Evolutionary conservation across 371 early-diverging fungal genomes (phyloP).

Genomic region (Apophysomyces trapeziformis): DNA sequence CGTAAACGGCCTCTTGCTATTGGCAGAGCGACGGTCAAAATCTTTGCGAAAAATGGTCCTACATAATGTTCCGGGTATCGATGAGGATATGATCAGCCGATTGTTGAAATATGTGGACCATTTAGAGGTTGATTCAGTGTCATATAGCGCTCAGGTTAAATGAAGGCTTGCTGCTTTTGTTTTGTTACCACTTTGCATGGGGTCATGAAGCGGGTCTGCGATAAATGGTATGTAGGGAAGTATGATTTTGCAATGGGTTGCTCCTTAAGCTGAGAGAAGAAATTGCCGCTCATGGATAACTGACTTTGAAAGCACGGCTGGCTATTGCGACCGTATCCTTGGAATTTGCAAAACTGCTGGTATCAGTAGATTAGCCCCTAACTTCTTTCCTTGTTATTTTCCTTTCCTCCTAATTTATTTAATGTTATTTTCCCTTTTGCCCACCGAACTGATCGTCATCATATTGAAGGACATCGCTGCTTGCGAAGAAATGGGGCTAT

Average conservation of each 20-base stretch:
- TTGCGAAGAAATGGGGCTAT: background rate
- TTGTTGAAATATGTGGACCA: background rate
- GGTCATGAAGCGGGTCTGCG: too few species aligned
- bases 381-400: too few species aligned
- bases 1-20: background rate
- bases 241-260: too few species aligned
- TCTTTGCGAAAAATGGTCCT: background rate
- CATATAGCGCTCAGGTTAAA: background rate
- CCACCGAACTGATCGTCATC: background rate
- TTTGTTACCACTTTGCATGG: background rate
- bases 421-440: background rate
- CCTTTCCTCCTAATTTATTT: background rate
- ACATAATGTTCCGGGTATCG: background rate
- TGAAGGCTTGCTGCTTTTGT: background rate
- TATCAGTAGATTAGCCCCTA: too few species aligned
- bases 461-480: background rate
- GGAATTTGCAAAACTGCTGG: too few species aligned
- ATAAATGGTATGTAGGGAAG: too few species aligned
- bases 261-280: too few species aligned
- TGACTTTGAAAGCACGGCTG: too few species aligned
- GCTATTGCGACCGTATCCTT: too few species aligned
- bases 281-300: too few species aligned
- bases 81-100: background rate
- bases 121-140: background rate
- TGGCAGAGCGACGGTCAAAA: conserved; percentile 2